Evolutionary conservation across 305 asterid species (phyloP).

Genomic region (Coffea humblotiana): DNA sequence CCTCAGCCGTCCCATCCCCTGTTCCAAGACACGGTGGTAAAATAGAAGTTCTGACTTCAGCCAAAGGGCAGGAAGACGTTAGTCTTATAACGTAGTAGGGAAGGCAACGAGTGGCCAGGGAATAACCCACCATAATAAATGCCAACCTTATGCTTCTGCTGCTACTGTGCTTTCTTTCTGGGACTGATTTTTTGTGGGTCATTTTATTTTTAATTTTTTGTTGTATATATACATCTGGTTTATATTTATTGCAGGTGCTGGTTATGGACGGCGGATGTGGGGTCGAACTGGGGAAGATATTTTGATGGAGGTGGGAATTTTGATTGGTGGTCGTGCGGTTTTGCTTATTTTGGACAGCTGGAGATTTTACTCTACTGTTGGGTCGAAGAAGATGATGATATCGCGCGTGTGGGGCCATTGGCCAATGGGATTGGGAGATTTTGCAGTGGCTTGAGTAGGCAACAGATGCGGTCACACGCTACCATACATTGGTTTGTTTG

Average conservation of each 20-base stretch:
- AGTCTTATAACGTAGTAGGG: neutral
- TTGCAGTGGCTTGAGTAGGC: neutral
- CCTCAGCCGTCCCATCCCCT: conserved; percentile 23
- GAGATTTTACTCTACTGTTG: conserved; percentile 6
- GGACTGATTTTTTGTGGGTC: neutral
- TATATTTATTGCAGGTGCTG: neutral
- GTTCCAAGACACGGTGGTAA: conserved; percentile 17
- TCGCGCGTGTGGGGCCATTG: neutral
- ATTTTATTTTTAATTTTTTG: neutral
- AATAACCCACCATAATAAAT: too few species aligned
- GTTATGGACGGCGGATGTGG: conserved; percentile 24
- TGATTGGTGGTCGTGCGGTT: neutral
- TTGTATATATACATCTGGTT: too few species aligned
- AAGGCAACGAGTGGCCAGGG: neutral
- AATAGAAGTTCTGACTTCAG: too few species aligned
- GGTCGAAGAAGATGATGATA: conserved; percentile 13
- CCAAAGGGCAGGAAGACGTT: neutral
- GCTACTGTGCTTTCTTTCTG: too few species aligned
- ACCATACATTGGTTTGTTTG: too few species aligned
- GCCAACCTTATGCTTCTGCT: neutral
- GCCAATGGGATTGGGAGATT: conserved; percentile 28
- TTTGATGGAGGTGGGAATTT: neutral
- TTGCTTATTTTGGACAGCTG: conserved; percentile 10
- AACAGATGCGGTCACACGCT: too few species aligned
- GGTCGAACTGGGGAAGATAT: conserved; percentile 35